Base-by-base conservation (phyloP, 2,329 filamentous ascomycete genomes). In the Scolecobasidium constrictum region DNA sequence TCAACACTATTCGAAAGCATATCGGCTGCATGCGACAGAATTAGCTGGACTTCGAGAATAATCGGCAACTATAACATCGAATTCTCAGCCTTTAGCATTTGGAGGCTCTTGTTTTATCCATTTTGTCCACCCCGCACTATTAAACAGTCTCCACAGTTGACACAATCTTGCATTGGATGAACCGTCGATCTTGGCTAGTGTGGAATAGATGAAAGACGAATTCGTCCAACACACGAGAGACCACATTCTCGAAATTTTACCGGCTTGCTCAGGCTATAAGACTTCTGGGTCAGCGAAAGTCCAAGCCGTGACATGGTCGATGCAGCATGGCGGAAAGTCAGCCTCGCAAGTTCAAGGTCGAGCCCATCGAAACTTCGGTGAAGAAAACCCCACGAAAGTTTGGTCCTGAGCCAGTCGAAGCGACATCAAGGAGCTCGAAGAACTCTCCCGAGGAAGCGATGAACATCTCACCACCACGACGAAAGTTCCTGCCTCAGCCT, bases 331-430 rank as follows among this genome's bases (percentile, higher is more conserved):
- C 40, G 28, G 53, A 55, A 44, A 46, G 50, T 39, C 53, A 59
- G 35, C 54, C 55, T 28, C 53, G 56, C 47, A 56, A 57, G 5
- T 63, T 63, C 52, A 58, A 57, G 33, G 52, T 58, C 5, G 60
- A 64, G 45, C 59, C 61, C 15, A 47, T 61, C 15, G 59, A 62
- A 45, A 60, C 50, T 9, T 50, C 42, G 16, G 19, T 35, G n/a
- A 56, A n/a, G 26, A 53, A 28, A 35, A 50, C 48, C n/a, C 49
- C 44, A 23, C 53, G 58, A 35, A 47, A 40, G 35, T 85, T 85
- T 62, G 70, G 66, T 34, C 80, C 81, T 23, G 72, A 83, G 43
- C 81, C 81, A 13, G 75, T 87, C 49, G 83, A 87, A 60, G 86
- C 82, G 6, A 80, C 74, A 2, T 77, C 75, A 51, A 76, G 77